phyloP scores from a whole-genome alignment of 768 basidiomycete species.

The Scleroderma citrinum region DNA sequence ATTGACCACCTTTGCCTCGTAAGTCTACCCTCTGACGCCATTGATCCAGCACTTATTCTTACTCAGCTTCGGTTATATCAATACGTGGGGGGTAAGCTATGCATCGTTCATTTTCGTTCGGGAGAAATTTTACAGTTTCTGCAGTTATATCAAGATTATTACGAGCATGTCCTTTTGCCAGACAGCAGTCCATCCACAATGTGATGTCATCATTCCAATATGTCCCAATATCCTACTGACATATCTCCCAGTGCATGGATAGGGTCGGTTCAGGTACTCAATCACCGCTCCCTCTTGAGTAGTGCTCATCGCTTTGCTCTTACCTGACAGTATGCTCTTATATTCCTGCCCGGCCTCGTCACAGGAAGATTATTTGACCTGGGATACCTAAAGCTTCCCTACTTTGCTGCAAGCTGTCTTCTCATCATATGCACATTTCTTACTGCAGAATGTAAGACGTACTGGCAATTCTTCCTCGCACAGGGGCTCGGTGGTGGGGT shows the following conservation, averaged over 20 bases:
- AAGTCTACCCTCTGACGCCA: conserved; percentile 3
- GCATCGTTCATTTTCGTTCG: not conserved
- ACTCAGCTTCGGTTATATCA: conserved; percentile 59
- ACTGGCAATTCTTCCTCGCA: conserved; percentile 75
- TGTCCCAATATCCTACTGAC: not conserved
- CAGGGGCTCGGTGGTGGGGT: conserved; percentile 68
- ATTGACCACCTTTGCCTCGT: conserved; percentile 38
- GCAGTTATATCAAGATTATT: conserved; percentile 74
- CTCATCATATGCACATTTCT: conserved; percentile 56
- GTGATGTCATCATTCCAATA: conserved; percentile 29
- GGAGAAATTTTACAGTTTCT: not conserved
- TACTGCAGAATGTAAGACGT: conserved; percentile 62
- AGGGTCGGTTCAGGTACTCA: conserved; percentile 62
- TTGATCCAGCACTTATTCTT: no score
- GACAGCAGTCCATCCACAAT: conserved; percentile 56
- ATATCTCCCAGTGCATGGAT: conserved; percentile 60
- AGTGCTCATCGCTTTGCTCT: not conserved
- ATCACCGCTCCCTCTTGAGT: not conserved
- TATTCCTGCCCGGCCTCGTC: conserved; percentile 57
- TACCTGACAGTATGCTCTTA: conserved; percentile 50
- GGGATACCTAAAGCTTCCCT: conserved; percentile 54
- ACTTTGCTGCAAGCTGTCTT: conserved; percentile 42
- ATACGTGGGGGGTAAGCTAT: conserved; percentile 60
- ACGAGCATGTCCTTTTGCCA: conserved; percentile 47
- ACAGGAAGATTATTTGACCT: conserved; percentile 70